Base-by-base conservation (phyloP, 1,139 yeast species). In the Suhomyces yuchorum region DNA sequence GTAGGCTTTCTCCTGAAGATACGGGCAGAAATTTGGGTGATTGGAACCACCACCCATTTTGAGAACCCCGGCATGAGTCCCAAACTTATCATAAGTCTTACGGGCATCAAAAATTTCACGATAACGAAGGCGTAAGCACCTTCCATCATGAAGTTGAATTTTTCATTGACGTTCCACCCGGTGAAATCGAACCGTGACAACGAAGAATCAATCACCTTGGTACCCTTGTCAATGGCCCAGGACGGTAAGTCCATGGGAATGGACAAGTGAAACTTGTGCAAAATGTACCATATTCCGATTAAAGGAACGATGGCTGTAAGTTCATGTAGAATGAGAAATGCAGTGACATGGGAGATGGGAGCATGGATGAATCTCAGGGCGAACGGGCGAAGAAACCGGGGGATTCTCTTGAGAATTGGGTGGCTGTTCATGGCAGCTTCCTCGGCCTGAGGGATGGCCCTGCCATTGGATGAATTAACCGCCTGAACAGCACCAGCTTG, bases 61-160 rank as follows among this genome's bases (percentile, higher is more conserved):
- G 92, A 88, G 56, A 86, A 83, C 73, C 77, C 75, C 1, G 96
- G 96, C 67, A 87, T 87, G 39, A 80, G 65, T 40, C 76, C 61
- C 44, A 87, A 64, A 42, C 88, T 82, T 17, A 84, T 50, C 4
- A 80, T 69, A 1, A 86, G 68, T 50, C 96, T 68, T 2, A 84
- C 55, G 0, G 93, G 96, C 56, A 85, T 66, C 53, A 73, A 52
- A 49, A 73, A 71, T 61, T 90, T 92, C 22, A 90, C 93, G 9
- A 87, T 68, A 2, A 89, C 91, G 61, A 87, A 92, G 0, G 97
- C 85, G 42, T 89, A 81, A 0, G 96, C 96, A n/a, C 97, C 97
- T 48, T 91, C 92, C 56, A 83, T 69, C 2, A 89, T 73, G 30
- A 86, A 67, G 41, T 69, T 70, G 30, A 86, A 74, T 57, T 86